Evolutionary conservation across 805 yeast species (phyloP).

Genomic region (Candida golubevii): DNA sequence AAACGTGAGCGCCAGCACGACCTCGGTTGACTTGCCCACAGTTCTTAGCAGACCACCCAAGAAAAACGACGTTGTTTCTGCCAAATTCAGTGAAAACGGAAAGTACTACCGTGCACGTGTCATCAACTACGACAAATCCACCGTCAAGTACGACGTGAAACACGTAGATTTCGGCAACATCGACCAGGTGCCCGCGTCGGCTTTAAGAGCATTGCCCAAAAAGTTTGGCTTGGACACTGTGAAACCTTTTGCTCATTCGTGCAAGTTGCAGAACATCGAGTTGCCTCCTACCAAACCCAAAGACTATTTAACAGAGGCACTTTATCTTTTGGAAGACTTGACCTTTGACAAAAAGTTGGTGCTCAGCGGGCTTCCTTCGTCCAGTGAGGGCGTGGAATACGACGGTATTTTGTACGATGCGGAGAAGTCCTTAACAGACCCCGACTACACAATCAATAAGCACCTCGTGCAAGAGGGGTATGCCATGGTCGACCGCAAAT

Average conservation of each 20-base stretch:
- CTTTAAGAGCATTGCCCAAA: constrained; percentile 51
- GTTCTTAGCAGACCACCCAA: constrained; percentile 41
- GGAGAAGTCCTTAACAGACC: constrained; percentile 47
- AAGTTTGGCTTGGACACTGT: constrained; percentile 37
- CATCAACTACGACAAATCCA: constrained; percentile 39
- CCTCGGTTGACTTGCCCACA: constrained; percentile 36
- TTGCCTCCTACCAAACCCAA: constrained; percentile 55
- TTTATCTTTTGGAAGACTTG: constrained; percentile 50
- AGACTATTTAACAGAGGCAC: constrained; percentile 52
- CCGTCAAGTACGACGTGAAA: constrained; percentile 45
- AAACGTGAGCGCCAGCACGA: constrained; percentile 31
- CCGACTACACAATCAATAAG: constrained; percentile 56
- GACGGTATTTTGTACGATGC: constrained; percentile 55
- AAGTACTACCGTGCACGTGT: constrained; percentile 59
- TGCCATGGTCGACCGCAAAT: constrained; percentile 47
- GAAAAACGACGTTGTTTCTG: constrained; percentile 56
- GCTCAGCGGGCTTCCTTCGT: constrained; percentile 44
- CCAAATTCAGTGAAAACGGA: constrained; percentile 47
- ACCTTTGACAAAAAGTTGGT: constrained; percentile 51
- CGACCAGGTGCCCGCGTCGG: constrained; percentile 40
- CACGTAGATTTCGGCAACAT: constrained; percentile 60
- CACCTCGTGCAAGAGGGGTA: constrained; percentile 56
- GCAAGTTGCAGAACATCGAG: constrained; percentile 47
- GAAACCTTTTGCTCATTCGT: constrained; percentile 55
- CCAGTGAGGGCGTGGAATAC: constrained; percentile 41